Percentiles rank a stretch among this genome's conserved stretches.
Evolutionary conservation across 148 eudicot species (phyloP).

Genomic region (Spergularia marina): DNA sequence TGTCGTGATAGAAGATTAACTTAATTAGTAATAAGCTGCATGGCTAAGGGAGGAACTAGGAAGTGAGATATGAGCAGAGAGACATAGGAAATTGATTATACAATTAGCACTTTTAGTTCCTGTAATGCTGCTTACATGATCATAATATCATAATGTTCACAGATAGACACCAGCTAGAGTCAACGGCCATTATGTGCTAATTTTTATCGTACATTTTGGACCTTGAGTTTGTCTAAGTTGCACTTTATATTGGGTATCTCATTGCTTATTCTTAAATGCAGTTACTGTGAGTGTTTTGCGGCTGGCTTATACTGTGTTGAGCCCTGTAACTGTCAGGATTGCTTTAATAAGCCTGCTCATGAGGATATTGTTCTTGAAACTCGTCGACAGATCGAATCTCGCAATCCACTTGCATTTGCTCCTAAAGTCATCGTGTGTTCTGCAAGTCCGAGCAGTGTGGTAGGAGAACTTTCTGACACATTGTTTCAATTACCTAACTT

Average conservation of each 20-base stretch:
- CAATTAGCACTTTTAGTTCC: too few species aligned
- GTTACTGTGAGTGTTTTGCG: constrained; percentile 52
- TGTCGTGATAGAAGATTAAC: neutral
- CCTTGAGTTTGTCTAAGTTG: neutral
- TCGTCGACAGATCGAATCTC: constrained; percentile 48
- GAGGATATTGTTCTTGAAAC: constrained; percentile 44
- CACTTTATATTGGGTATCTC: neutral
- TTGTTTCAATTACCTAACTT: neutral
- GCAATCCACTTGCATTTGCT: constrained; percentile 55
- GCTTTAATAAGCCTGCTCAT: constrained; percentile 43
- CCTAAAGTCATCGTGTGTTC: constrained; percentile 42
- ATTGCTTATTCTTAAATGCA: constrained; percentile 24
- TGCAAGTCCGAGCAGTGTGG: constrained; percentile 27
- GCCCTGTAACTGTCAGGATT: constrained; percentile 43
- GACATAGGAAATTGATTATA: too few species aligned
- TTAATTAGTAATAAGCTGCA: neutral
- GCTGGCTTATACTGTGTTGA: constrained; percentile 50
- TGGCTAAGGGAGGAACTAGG: neutral
- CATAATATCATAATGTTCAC: too few species aligned
- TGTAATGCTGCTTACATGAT: neutral
- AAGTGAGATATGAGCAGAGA: too few species aligned
- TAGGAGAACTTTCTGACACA: constrained; percentile 7
- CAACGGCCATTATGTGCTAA: too few species aligned
- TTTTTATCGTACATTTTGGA: neutral
- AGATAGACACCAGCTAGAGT: too few species aligned